phyloP scores from a whole-genome alignment of 768 basidiomycete genomes.

The Podaxis mareebaensis region DNA sequence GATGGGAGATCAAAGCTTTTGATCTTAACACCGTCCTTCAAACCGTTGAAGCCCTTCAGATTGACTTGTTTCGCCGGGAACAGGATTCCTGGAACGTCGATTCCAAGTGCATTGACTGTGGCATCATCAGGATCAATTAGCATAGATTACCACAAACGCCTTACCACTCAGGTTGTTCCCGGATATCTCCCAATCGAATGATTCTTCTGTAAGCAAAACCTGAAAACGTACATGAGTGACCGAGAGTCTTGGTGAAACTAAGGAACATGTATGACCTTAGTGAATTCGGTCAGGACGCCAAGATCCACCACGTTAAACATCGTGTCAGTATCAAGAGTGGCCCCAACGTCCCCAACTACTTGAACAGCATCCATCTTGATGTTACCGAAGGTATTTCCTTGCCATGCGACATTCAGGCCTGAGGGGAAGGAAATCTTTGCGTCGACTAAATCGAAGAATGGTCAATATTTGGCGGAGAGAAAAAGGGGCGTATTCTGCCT shows the following conservation, averaged over 20 bases:
- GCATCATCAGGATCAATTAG: not conserved
- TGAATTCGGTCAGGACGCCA: conserved; percentile 60
- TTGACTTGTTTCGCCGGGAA: conserved; percentile 59
- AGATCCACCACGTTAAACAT: conserved; percentile 61
- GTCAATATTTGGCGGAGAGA: conserved; percentile 3
- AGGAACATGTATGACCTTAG: conserved; percentile 42
- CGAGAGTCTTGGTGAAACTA: not conserved
- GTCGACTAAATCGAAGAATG: conserved; percentile 45
- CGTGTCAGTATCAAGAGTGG: conserved; percentile 51
- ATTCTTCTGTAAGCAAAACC: conserved; percentile 61
- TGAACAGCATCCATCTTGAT: conserved; percentile 61
- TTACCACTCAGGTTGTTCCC: conserved; percentile 62
- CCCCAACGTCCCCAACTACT: conserved; percentile 67
- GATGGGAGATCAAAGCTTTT: conserved; percentile 68
- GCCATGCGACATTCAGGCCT: conserved; percentile 64
- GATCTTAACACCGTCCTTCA: conserved; percentile 62
- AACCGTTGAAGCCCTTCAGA: conserved; percentile 69
- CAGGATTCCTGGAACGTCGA: conserved; percentile 55
- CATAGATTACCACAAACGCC: conserved; percentile 15
- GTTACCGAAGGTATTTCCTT: conserved; percentile 53
- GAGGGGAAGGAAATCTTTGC: conserved; percentile 65
- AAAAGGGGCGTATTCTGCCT: conserved; percentile 24
- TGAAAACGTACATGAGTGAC: conserved; percentile 18
- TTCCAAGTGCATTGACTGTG: conserved; percentile 59
- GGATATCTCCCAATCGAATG: conserved; percentile 70